Percentiles rank a stretch among this genome's conserved stretches.
phyloP scores from a whole-genome alignment of 2,329 filamentous ascomycete genomes.

The Xylariaceae sp. region DNA sequence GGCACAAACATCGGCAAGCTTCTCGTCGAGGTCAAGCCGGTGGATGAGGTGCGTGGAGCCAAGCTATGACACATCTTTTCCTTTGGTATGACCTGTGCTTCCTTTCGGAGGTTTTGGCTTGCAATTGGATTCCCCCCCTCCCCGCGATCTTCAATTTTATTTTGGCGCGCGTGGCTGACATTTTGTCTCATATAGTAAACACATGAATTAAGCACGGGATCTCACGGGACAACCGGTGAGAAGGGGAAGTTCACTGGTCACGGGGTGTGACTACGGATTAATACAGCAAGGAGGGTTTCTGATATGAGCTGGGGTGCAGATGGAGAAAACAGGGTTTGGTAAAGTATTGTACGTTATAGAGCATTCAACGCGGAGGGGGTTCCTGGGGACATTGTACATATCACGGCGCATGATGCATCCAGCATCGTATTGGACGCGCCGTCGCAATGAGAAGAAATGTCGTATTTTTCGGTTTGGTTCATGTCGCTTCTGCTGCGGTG shows the following conservation, averaged over 20 bases:
- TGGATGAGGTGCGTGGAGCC: constrained; percentile 25
- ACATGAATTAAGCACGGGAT: neutral
- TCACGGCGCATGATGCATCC: no score
- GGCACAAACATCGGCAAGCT: constrained; percentile 69
- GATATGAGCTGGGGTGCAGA: neutral
- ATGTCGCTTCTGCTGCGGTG: no score
- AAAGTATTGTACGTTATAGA: neutral
- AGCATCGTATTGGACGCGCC: no score
- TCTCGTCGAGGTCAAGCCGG: constrained; percentile 49
- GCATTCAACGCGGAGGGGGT: no score
- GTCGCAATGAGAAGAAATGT: no score
- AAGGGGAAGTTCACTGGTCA: neutral
- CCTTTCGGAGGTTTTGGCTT: neutral
- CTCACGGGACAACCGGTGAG: neutral
- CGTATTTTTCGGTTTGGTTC: no score
- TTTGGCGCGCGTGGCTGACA: constrained; percentile 6
- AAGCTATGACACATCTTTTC: constrained; percentile 24
- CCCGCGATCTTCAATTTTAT: neutral
- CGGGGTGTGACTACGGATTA: neutral
- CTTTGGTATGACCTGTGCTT: neutral
- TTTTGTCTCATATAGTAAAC: constrained; percentile 9
- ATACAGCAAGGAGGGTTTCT: no score
- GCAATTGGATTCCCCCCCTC: neutral
- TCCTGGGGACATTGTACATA: no score
- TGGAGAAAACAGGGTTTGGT: neutral